Base-by-base conservation (phyloP, 345 rosid genomes). In the Luvunga scandens region DNA sequence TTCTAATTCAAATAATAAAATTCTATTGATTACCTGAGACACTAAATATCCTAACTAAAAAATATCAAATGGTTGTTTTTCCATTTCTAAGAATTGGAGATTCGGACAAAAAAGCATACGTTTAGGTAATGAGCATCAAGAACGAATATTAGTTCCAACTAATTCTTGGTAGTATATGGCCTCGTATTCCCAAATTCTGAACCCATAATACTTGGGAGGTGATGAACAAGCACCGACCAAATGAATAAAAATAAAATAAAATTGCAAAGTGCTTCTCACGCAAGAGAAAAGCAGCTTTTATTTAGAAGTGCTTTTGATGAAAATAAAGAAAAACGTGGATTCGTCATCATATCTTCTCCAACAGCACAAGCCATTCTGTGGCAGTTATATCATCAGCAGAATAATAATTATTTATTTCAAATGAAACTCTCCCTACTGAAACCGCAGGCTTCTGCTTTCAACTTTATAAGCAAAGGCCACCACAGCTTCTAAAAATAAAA, bases 261-360 rank as follows among this genome's bases (percentile, higher is more conserved):
- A 36, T 6, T 66, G 50, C 9, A 36, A 36, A n/a, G 53, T 38
- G 53, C 25, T 67, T 39, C 71, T 10, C 21, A 39, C 30, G 53
- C 42, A 16, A 33, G 14, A 38, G 19, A 38, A 9, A 45, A 39
- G 33, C 72, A 14, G 72, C 72, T 42, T 1, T 0, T 67, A n/a
- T 22, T 36, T 38, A 25, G 21, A 39, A 25, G 12, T 38, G 55
- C 57, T 45, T 24, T 27, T 12, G 71, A 68, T 36, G 28, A 68
- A 67, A 76, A 27, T 5, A 77, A 57, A 27, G 31, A 39, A 77
- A 77, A 57, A 56, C 74, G 59, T 68, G 59, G 42, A 77, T 28
- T 38, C 67, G 22, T 77, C 73, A 67, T 67, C 73, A 76, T 38
- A 57, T 38, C 28, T 38, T 67, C 38, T 9, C 67, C 38, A 76